A percentile compares a stretch with the other conserved stretches of the same genome.
phyloP scores from a whole-genome alignment of 2,329 filamentous ascomycete genomes.

The Talaromyces islandicus region DNA sequence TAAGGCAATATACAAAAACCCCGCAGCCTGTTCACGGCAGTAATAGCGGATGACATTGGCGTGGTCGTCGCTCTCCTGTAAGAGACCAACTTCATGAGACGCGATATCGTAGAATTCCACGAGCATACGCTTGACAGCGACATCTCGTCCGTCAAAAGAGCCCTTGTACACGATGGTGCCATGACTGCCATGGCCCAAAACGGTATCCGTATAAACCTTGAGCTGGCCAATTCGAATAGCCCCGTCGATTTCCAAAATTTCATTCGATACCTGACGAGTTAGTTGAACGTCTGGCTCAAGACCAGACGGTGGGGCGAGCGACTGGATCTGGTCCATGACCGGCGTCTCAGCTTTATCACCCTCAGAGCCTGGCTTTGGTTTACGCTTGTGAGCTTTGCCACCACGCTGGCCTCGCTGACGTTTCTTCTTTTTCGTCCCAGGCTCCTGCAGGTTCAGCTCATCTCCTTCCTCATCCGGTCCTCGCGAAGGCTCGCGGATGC shows the following conservation, averaged over 20 bases:
- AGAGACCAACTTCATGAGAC: slow-evolving; percentile 81
- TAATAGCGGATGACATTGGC: slow-evolving; percentile 96
- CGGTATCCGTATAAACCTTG: slow-evolving; percentile 53
- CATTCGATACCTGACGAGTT: slow-evolving; percentile 49
- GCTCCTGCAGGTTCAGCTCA: slow-evolving; percentile 20
- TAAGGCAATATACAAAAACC: slow-evolving; percentile 92
- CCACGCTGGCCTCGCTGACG: slow-evolving; percentile 66
- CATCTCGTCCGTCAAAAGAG: slow-evolving; percentile 86
- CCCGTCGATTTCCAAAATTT: slow-evolving; percentile 55
- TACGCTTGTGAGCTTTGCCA: slow-evolving; percentile 58
- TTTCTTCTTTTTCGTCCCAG: slow-evolving; percentile 59
- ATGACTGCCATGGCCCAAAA: slow-evolving; percentile 75
- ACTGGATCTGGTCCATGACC: slow-evolving; percentile 52
- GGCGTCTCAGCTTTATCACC: slow-evolving; percentile 47
- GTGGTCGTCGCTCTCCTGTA: slow-evolving; percentile 92
- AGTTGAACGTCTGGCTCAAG: slow-evolving; percentile 58
- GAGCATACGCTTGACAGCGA: slow-evolving; percentile 95
- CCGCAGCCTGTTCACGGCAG: slow-evolving; percentile 78
- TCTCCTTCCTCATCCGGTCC: slow-evolving; percentile 26
- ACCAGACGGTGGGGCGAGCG: slow-evolving; percentile 34
- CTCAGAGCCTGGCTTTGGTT: slow-evolving; percentile 48
- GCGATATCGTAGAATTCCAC: slow-evolving; percentile 95
- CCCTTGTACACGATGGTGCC: slow-evolving; percentile 95
- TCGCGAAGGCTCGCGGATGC: slow-evolving; percentile 34
- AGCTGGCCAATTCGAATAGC: slow-evolving; percentile 56